These are phyloP conservation scores for Acanthamoeba healyi DNA, from an alignment of 208 protist genomes.

Conservation along the genomic window DNA sequence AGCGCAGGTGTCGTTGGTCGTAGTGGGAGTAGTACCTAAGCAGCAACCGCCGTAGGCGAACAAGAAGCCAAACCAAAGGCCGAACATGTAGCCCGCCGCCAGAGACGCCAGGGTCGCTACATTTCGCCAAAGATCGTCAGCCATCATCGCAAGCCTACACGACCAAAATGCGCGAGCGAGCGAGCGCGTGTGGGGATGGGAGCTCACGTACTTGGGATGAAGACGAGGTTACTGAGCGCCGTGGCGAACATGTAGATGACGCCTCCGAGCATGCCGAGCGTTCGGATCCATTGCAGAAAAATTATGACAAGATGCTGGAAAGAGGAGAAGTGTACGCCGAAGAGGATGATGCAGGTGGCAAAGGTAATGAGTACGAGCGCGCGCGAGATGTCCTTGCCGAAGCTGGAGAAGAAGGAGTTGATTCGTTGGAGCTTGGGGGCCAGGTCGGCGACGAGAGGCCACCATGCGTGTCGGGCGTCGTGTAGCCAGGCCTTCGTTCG, in stretches of 20 bases:
- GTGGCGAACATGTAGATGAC: slow-evolving; percentile 46
- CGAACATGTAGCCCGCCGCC: slow-evolving; percentile 65
- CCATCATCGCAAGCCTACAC: too few relatives aligned
- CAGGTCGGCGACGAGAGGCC: not conserved
- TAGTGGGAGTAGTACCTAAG: not conserved
- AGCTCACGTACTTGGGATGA: slow-evolving; percentile 64
- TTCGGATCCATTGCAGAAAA: slow-evolving; percentile 71
- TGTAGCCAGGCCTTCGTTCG: not conserved
- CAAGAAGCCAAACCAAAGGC: slow-evolving; percentile 50
- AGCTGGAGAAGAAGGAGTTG: not conserved
- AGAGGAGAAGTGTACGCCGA: slow-evolving; percentile 67
- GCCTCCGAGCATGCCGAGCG: slow-evolving; percentile 39
- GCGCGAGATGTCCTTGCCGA: not conserved
- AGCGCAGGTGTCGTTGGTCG: too few relatives aligned
- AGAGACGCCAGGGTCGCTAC: slow-evolving; percentile 14
- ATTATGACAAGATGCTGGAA: slow-evolving; percentile 61
- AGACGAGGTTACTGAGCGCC: slow-evolving; percentile 34
- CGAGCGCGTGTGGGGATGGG: too few relatives aligned
- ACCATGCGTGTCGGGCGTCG: not conserved
- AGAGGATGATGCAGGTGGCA: slow-evolving; percentile 30
- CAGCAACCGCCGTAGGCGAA: slow-evolving; percentile 16
- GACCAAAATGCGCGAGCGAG: too few relatives aligned
- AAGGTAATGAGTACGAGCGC: slow-evolving; percentile 26
- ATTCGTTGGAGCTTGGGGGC: slow-evolving; percentile 4
- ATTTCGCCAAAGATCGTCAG: too few relatives aligned